These are phyloP conservation scores for Xylaria arbuscula DNA, from an alignment of 2,329 filamentous ascomycete species.

Conservation along the genomic window DNA sequence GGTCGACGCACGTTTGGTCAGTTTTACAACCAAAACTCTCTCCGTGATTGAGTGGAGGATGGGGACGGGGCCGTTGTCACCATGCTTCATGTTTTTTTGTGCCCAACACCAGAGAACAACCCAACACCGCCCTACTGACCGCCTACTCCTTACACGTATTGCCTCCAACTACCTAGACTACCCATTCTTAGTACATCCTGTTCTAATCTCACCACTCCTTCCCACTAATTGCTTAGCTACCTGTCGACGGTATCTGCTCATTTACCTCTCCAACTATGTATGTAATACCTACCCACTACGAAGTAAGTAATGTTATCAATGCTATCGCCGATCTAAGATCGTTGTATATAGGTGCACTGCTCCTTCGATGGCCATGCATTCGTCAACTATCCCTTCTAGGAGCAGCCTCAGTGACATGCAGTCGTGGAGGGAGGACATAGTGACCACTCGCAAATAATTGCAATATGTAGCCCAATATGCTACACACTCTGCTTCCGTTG, in stretches of 20 bases:
- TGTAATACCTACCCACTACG: not conserved
- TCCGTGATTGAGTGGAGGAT: not conserved
- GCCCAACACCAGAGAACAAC: constrained; percentile 26
- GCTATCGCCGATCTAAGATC: not conserved
- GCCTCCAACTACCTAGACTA: constrained; percentile 12
- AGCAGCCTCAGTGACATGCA: constrained; percentile 9
- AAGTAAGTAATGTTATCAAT: too few relatives aligned
- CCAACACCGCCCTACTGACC: constrained; percentile 15
- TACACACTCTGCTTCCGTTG: constrained; percentile 9
- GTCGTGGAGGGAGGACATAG: constrained; percentile 24
- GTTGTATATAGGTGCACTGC: not conserved
- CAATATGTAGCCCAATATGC: constrained; percentile 7
- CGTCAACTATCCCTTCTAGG: not conserved
- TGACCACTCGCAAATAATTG: constrained; percentile 22
- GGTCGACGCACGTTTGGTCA: constrained; percentile 20
- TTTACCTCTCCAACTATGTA: not conserved
- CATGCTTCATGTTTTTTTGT: constrained; percentile 23
- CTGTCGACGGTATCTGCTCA: not conserved
- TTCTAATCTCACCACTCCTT: not conserved
- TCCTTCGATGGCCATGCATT: not conserved
- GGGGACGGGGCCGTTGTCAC: constrained; percentile 4
- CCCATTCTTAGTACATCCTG: not conserved
- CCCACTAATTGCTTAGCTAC: not conserved
- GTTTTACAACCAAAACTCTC: constrained; percentile 9
- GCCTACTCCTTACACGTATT: constrained; percentile 27